phyloP scores from a whole-genome alignment of 768 basidiomycete species.

The Boletus tylopilopsis region DNA sequence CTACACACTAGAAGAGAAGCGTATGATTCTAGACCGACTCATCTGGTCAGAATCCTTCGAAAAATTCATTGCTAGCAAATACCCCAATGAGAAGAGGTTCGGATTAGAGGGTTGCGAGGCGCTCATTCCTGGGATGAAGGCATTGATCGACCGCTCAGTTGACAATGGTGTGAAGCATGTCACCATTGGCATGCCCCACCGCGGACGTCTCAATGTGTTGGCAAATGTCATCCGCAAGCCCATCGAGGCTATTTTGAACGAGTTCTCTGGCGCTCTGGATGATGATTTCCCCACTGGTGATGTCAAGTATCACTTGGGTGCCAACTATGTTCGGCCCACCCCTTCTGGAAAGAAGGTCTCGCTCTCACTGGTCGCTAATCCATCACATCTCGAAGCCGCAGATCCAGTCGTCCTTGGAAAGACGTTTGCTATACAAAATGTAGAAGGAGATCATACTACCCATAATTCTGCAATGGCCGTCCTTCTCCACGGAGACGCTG shows the following conservation, averaged over 20 bases:
- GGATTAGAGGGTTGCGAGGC: slow-evolving; percentile 98
- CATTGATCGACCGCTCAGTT: slow-evolving; percentile 96
- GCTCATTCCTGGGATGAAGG: slow-evolving; percentile 99
- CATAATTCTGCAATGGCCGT: slow-evolving; percentile 92
- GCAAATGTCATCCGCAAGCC: slow-evolving; percentile 99
- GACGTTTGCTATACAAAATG: slow-evolving; percentile 94
- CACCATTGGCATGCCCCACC: slow-evolving; percentile 99
- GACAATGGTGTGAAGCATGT: slow-evolving; percentile 94
- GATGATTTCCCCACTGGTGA: slow-evolving; percentile 89
- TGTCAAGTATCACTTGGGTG: slow-evolving; percentile 98
- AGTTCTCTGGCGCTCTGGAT: slow-evolving; percentile 77
- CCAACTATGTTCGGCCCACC: slow-evolving; percentile 97
- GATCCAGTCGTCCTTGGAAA: slow-evolving; percentile 99
- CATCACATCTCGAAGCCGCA: slow-evolving; percentile 95
- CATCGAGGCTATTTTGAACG: slow-evolving; percentile 95
- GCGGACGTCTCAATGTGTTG: slow-evolving; percentile 95
- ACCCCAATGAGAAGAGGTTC: slow-evolving; percentile 99
- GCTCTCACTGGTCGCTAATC: slow-evolving; percentile 96
- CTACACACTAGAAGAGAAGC: slow-evolving; percentile 97
- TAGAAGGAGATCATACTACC: slow-evolving; percentile 79
- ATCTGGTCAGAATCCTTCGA: slow-evolving; percentile 99
- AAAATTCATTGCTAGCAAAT: slow-evolving; percentile 97
- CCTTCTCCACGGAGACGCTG: slow-evolving; percentile 95
- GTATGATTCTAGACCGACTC: slow-evolving; percentile 97
- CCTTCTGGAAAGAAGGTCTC: slow-evolving; percentile 98